These are phyloP conservation scores for Peronospora destructor DNA, from an alignment of 352 stramenopile genomes.

Conservation along the genomic window DNA sequence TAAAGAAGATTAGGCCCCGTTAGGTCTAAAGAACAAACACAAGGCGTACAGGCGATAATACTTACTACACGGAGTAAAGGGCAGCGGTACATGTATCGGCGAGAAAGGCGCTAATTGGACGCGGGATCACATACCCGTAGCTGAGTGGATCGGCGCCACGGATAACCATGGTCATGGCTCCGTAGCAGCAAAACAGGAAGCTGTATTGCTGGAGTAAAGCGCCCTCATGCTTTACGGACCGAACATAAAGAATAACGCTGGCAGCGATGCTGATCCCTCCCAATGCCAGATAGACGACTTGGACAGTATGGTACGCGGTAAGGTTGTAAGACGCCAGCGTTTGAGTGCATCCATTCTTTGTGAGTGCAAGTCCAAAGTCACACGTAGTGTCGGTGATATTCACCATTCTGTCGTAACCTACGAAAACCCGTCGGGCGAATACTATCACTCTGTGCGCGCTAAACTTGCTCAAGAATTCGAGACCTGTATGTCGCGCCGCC, in stretches of 20 bases:
- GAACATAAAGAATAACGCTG: constrained; percentile 32
- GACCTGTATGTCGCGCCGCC: constrained; percentile 9
- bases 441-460: constrained; percentile 16
- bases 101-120: constrained; percentile 33
- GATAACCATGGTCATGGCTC: constrained; percentile 36
- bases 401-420: constrained; percentile 14
- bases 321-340: constrained; percentile 29
- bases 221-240: constrained; percentile 31
- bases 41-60: not conserved
- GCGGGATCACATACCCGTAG: constrained; percentile 38
- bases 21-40: not conserved
- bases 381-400: constrained; percentile 37
- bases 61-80: constrained; percentile 48
- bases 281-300: constrained; percentile 29
- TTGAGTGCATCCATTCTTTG: constrained; percentile 24
- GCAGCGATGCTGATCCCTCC: constrained; percentile 25
- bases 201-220: constrained; percentile 37
- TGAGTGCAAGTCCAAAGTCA: constrained; percentile 28
- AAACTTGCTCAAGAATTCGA: constrained; percentile 4
- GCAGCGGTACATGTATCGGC: constrained; percentile 41
- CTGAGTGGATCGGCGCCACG: constrained; percentile 36
- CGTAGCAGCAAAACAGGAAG: constrained; percentile 42
- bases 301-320: constrained; percentile 24
- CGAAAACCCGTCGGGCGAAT: constrained; percentile 15
- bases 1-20: constrained; percentile 8